These are phyloP conservation scores for Aureobasidium sp. DNA, from an alignment of 2,329 filamentous ascomycete genomes.

Conservation along the genomic window DNA sequence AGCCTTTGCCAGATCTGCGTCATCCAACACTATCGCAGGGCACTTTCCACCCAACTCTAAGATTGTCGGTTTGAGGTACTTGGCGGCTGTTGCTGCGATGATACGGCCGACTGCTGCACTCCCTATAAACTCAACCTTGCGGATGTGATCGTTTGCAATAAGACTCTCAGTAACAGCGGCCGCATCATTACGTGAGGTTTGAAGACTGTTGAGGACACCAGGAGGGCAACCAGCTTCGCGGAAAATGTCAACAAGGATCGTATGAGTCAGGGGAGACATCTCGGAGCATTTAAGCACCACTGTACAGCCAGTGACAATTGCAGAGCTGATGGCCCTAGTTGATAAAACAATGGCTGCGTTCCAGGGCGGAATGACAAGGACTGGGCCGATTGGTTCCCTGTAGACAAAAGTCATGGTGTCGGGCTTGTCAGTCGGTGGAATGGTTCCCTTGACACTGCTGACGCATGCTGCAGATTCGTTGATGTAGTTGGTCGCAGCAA, in stretches of 20 bases:
- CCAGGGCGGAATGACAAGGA: constrained; percentile 21
- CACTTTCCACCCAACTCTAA: constrained; percentile 46
- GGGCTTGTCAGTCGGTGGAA: constrained; percentile 1
- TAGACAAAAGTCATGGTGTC: constrained; percentile 25
- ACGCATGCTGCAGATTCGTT: constrained; percentile 26
- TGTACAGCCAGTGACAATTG: constrained; percentile 22
- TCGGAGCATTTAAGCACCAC: constrained; percentile 23
- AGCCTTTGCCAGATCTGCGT: constrained; percentile 40
- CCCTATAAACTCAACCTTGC: constrained; percentile 42
- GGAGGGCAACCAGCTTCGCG: constrained; percentile 38
- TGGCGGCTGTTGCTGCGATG: constrained; percentile 33
- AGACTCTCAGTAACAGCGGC: constrained; percentile 31
- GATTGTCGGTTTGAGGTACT: constrained; percentile 40
- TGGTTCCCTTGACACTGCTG: constrained; percentile 17
- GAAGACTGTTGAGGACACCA: constrained; percentile 37
- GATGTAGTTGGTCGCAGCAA: constrained; percentile 24
- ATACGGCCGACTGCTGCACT: constrained; percentile 38
- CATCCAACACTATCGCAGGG: constrained; percentile 37
- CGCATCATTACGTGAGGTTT: constrained; percentile 29
- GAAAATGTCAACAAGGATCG: constrained; percentile 31
- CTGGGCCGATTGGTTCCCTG: constrained; percentile 26
- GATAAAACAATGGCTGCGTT: constrained; percentile 23
- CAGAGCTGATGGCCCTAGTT: constrained; percentile 20
- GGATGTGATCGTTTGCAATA: constrained; percentile 32
- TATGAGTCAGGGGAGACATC: constrained; percentile 24